Evolutionary conservation across 192 early-diverging fungal species (phyloP), one percentile per base, ranked within the genome.

Genomic region (Umbelopsis sp.): DNA sequence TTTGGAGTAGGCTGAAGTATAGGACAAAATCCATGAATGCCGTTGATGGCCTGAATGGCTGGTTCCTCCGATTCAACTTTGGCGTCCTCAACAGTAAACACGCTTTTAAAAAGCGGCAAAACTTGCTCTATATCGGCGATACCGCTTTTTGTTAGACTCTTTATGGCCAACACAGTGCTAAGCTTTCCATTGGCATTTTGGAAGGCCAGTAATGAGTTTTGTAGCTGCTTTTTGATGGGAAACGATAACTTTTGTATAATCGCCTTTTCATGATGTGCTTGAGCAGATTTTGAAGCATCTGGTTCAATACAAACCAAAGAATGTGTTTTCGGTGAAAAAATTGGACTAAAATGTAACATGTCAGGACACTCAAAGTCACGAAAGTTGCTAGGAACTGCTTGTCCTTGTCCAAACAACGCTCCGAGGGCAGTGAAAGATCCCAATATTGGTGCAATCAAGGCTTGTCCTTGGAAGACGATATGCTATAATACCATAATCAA

Each of bases 401-500:
- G 7, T 4, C 44, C 69, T 27, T 68, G 67, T 3, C 71, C 44
- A 46, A 87, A 74, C 6, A 74, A 66, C 20, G 82, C 69, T 21
- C 84, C 84, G 44, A 81, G 53, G 11, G 79, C 67, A 6, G 75
- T 73, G 11, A 76, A 67, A 16, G 82, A 51, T 20, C 86, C 86
- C 61, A 76, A 73, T 1, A 87, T 45, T 16, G 82, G 74, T 18
- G 82, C 80, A n/a, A 85, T 41, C 15, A 81, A 52, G 20, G 71
- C 76, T 47, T 77, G 74, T 35, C 86, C 86, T 58, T 81, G 73
- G 66, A 87, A 87, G 3, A 82, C 79, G 44, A 87, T 55, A 10
- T 76, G 69, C 84, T 87, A 51, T 18, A 16, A 68, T 33, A 49
- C 33, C 6, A 46, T 13, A 22, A 3, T 2, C 11, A 37, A 2